Evolutionary conservation across 2,329 filamentous ascomycete genomes (phyloP), one percentile per base, ranked within the genome.

Genomic region (Sporothrix brasiliensis): DNA sequence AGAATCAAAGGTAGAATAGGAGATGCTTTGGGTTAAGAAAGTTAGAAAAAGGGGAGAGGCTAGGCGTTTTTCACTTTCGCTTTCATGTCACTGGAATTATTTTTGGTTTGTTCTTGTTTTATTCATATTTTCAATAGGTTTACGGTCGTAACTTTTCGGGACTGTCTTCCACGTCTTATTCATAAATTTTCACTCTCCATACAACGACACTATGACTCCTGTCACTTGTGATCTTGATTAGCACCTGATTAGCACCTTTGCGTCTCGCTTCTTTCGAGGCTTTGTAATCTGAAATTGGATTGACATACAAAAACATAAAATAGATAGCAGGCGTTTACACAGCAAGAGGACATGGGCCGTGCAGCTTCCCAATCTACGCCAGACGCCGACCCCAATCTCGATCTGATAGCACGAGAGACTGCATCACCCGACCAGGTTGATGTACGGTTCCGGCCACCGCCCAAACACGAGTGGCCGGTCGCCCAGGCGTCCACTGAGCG

Each of bases 381-480:
- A 27, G 49, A 58, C 39, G 50, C 66, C 52, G 19, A 7, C 34
- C 34, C 34, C 34, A 34, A 9, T 34, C 34, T 34, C 3, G 34
- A 34, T 34, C 34, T 7, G 34, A 34, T 34, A 0, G 0, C 44
- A 19, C 10, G 21, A 47, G 4, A 19, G 24, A 60, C 71, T 60
- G 10, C 9, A 58, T 72, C 66, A 87, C 11, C 88, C 89, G 54
- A 94, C 85, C 74, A 97, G 79, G 69, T 92, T 93, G 69, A 94
- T 88, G 72, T 91, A 89, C 66, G 92, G 90, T 77, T 96, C 93
- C 1, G 94, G 94, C 91, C 92, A 97, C 70, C 83, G 88, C 10
- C 92, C 93, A 89, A 92, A 91, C 21, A 98, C 84, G 76, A 98
- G 83, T 5, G 94, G 93, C 77, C 90, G 86, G 74, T 91, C 88